Evolutionary conservation across 352 stramenopile genomes (phyloP), one percentile per base, ranked within the genome.

Genomic region (Phytopythium aichiense): DNA sequence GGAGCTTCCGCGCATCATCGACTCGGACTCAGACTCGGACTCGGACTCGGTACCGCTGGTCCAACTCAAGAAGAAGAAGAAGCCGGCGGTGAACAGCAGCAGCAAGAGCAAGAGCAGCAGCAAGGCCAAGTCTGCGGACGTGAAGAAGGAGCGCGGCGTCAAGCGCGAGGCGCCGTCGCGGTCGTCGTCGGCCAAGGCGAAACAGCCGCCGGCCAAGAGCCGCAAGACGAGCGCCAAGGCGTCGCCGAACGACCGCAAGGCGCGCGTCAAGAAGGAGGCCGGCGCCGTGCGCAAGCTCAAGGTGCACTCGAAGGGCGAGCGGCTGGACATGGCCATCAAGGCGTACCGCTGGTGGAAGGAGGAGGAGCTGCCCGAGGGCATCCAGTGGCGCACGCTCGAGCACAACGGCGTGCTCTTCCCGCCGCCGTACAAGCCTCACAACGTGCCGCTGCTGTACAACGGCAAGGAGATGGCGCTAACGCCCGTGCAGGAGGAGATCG

Each of bases 271-370:
- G 72, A 77, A 62, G 15, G 80, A 84, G 59, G 65, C 61, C 6
- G 50, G 35, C 4, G 86, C 77, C 23, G 71, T 93, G 60, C 81
- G 84, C 35, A 96, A 96, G 67, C 79, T 98, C 45, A 99, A 98
- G 70, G 82, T 97, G 55, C 80, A 98, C 37, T 97, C 94, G 46
- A 98, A 97, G 65, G 70, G 84, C 45, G 95, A 99, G 72, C 87
- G 91, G 13, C 82, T 99, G 56, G 90, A 98, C 58, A 97, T 98
- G 84, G 96, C 96, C 20, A 99, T 99, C 73, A 98, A 99, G 77
- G 93, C 97, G 60, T 99, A 98, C 72, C 94, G 98, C 37, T 99
- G 98, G 98, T 99, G 98, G 98, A 97, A 99, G 67, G 94, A 96
- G 25, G 81, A 94, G 48, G 83, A 98, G 62, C 86, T 97, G 12